phyloP scores from a whole-genome alignment of 1,284 basidiomycete species.

The Ceratorhiza oryzae-sativae region DNA sequence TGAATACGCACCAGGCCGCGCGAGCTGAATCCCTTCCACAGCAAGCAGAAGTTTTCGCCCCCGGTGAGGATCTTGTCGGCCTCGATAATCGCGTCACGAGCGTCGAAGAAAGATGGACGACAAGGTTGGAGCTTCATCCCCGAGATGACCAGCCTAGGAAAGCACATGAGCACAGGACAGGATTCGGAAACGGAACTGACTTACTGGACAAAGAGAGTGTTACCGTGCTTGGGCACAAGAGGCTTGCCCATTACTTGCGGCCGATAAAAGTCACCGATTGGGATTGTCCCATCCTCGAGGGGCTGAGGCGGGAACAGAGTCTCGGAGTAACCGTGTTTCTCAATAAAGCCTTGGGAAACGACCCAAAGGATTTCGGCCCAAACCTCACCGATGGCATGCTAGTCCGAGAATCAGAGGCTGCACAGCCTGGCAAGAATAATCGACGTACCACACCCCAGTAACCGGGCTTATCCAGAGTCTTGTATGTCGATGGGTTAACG shows the following conservation, averaged over 20 bases:
- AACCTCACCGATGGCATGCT: conserved; percentile 89
- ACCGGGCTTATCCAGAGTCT: conserved; percentile 92
- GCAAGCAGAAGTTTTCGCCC: conserved; percentile 89
- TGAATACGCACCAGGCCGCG: conserved; percentile 65
- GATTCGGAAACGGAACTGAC: conserved; percentile 46
- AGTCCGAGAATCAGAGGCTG: too few species aligned
- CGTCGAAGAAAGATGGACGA: conserved; percentile 89
- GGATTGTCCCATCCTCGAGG: conserved; percentile 64
- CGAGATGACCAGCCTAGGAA: conserved; percentile 74
- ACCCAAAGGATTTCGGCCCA: conserved; percentile 96
- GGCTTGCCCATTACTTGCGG: conserved; percentile 58
- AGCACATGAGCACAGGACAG: conserved; percentile 1
- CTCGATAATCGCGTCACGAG: conserved; percentile 90
- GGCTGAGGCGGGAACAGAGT: conserved; percentile 82
- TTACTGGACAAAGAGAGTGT: conserved; percentile 81
- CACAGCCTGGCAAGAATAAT: not conserved
- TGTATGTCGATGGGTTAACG: conserved; percentile 91
- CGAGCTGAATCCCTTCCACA: conserved; percentile 87
- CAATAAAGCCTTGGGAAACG: conserved; percentile 75
- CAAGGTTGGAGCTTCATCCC: conserved; percentile 97
- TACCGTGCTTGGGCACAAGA: conserved; percentile 89
- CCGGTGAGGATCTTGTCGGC: conserved; percentile 91
- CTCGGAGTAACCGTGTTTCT: conserved; percentile 80
- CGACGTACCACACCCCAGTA: conserved; percentile 76
- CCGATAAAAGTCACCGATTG: conserved; percentile 78